These are phyloP conservation scores for Boeremia lycopersici DNA, from an alignment of 2,329 filamentous ascomycete species.

Conservation along the genomic window DNA sequence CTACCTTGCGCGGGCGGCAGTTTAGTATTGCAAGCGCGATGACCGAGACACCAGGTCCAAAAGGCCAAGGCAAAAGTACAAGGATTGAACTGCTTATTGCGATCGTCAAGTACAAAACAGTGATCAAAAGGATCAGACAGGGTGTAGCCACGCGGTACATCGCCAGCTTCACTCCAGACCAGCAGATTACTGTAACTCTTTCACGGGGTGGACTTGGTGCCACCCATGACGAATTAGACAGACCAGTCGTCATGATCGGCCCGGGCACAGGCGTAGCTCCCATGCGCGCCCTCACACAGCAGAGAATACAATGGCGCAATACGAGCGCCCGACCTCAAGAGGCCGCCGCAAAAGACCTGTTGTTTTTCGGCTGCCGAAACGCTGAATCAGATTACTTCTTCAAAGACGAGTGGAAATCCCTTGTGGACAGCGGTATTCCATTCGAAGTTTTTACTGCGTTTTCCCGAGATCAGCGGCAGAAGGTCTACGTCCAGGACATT, in stretches of 20 bases:
- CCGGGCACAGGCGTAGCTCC: conserved; percentile 89
- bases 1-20: conserved; percentile 82
- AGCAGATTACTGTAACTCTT: conserved; percentile 64
- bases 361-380: conserved; percentile 89
- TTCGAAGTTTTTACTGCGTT: conserved; percentile 69
- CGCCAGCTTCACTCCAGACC: conserved; percentile 64
- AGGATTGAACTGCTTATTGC: conserved; percentile 78
- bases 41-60: background rate
- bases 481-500: conserved; percentile 71
- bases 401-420: conserved; percentile 69
- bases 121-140: conserved; percentile 81
- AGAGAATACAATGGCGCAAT: conserved; percentile 60
- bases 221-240: conserved; percentile 49
- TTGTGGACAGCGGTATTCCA: conserved; percentile 50
- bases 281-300: conserved; percentile 78
- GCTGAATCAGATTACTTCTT: conserved; percentile 80
- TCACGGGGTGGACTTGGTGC: conserved; percentile 58
- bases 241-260: conserved; percentile 76
- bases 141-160: conserved; percentile 93
- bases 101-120: conserved; percentile 88
- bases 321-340: conserved; percentile 13
- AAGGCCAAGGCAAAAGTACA: conserved; percentile 38
- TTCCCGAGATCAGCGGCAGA: conserved; percentile 67
- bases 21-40: conserved; percentile 90
- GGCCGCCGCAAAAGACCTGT: conserved; percentile 47